Evolutionary conservation across 805 yeast genomes (phyloP), one percentile per base, ranked within the genome.

Genomic region (Candida multigemmis): DNA sequence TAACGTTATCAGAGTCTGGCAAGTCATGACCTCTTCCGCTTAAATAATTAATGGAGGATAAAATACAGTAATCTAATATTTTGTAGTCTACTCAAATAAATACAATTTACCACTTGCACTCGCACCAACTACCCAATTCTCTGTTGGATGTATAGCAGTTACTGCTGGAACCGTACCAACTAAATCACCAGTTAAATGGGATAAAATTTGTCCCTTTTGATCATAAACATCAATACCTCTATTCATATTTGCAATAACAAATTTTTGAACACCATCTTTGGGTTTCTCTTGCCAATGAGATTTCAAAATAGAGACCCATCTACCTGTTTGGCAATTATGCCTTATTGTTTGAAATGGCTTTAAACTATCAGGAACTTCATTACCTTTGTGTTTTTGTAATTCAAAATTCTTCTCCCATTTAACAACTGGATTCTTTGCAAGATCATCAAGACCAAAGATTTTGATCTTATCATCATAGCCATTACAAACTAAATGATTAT

Each of bases 1-100:
- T 72, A 84, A 84, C 77, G 77, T 82, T 64, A 89, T 91, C 77
- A 89, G 99, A 75, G 99, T 91, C 69, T 91, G 98, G 98, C 97
- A 91, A 80, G 96, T 91, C 56, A 91, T 91, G 97, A 84, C 93
- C 71, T 68, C 78, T 44, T 61, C 67, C 38, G 66, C 68, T 53
- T 62, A 62, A 50, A 31, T 22, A 29, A 24, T 16, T 16, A 12
- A 6, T 25, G n/a, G 12, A 7, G 10, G 10, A 17, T 17, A 7
- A 7, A 21, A 17, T 27, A 27, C n/a, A 8, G 12, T 20, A 8
- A 12, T 20, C 8, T 20, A 10, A 10, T n/a, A 16, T 11, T 17
- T 23, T 6, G 16, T 14, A 15, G 12, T n/a, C 23, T 48, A 56
- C 24, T 52, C 53, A 46, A 66, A 82, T 27, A 84, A 48, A 46